phyloP scores from a whole-genome alignment of 805 yeast genomes.

The Sungouiella blattae region DNA sequence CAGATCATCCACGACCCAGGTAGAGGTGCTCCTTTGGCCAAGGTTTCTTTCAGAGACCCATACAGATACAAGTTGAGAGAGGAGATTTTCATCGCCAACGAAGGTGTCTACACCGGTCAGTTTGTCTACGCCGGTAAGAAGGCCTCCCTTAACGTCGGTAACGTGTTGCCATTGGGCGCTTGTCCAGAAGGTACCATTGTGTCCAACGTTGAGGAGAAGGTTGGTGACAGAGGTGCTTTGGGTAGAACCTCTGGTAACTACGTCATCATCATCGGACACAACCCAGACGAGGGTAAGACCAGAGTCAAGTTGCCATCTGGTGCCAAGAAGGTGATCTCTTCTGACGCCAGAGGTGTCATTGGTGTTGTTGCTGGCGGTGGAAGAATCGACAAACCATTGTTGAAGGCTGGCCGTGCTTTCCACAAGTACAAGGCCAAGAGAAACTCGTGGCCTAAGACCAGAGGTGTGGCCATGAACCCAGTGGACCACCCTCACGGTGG shows the following conservation, averaged over 20 bases:
- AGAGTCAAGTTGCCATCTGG: constrained; percentile 10
- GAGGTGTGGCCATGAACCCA: constrained; percentile 10
- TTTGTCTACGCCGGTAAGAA: constrained; percentile 7
- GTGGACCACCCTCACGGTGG: constrained; percentile 10
- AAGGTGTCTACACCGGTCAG: constrained; percentile 8
- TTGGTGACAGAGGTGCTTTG: constrained; percentile 8
- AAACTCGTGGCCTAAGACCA: constrained; percentile 6
- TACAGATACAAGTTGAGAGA: constrained; percentile 7
- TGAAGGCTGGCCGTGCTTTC: constrained; percentile 9
- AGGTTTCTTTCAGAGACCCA: constrained; percentile 9
- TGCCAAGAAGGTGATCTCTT: constrained; percentile 7
- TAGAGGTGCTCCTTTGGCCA: constrained; percentile 9
- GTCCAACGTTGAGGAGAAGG: constrained; percentile 9
- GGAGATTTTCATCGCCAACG: constrained; percentile 9
- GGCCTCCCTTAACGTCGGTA: constrained; percentile 7
- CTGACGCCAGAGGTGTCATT: constrained; percentile 8
- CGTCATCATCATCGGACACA: constrained; percentile 8
- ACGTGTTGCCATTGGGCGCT: constrained; percentile 6
- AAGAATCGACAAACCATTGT: constrained; percentile 9
- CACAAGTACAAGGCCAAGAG: constrained; percentile 9
- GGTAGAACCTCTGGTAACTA: constrained; percentile 9
- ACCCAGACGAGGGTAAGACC: constrained; percentile 8
- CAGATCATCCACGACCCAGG: constrained; percentile 10
- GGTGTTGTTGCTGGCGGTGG: constrained; percentile 9
- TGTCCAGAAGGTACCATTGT: constrained; percentile 8